phyloP scores from a whole-genome alignment of 345 rosid genomes.

The Gossypium stocksii region DNA sequence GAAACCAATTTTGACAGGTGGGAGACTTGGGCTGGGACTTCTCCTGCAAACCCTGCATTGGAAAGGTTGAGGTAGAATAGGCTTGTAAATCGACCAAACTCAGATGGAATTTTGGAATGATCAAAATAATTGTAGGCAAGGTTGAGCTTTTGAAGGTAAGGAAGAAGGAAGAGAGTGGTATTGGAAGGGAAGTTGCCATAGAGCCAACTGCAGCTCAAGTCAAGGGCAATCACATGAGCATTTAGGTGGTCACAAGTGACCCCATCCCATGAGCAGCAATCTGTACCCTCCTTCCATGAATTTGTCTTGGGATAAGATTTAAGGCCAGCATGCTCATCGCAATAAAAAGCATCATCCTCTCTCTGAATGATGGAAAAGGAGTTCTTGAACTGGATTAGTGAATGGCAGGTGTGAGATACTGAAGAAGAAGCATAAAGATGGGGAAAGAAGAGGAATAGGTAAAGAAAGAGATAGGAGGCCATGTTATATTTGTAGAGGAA shows the following conservation, averaged over 20 bases:
- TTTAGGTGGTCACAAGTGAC: conserved; percentile 12
- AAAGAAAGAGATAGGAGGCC: not conserved
- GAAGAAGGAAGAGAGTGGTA: conserved; percentile 22
- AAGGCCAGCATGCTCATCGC: not conserved
- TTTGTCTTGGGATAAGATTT: conserved; percentile 1
- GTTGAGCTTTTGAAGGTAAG: conserved; percentile 21
- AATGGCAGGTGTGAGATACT: no score
- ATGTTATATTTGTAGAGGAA: no score
- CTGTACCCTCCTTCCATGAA: conserved; percentile 17
- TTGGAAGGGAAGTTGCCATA: conserved; percentile 6
- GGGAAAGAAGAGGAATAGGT: no score
- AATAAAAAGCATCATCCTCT: accelerated
- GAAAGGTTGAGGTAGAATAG: conserved; percentile 17
- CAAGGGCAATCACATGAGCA: conserved; percentile 19
- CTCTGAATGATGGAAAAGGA: no score
- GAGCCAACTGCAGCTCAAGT: conserved; percentile 19
- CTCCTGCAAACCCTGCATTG: not conserved
- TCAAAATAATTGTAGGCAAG: conserved; percentile 28
- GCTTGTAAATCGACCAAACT: not conserved
- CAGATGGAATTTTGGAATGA: not conserved
- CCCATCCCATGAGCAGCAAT: conserved; percentile 34
- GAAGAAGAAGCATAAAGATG: no score
- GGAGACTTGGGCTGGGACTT: conserved; percentile 12
- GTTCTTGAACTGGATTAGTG: no score
- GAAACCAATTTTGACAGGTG: no score